Base-by-base conservation (phyloP, 495 filamentous ascomycete species). In the Penicillium bialowiezense region DNA sequence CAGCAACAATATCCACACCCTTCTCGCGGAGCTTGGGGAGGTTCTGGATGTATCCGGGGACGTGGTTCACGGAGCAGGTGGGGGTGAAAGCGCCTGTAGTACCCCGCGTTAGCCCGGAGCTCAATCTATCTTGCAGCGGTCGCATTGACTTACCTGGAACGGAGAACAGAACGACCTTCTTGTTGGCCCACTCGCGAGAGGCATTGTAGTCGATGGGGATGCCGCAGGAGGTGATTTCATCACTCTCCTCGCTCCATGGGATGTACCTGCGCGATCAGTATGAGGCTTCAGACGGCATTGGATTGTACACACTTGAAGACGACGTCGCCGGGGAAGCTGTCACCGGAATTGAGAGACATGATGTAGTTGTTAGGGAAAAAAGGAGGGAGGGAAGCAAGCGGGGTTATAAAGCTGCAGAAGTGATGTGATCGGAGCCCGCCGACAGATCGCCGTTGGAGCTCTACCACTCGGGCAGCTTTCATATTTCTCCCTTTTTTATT, bases 81-180 rank as follows among this genome's bases (percentile, higher is more conserved):
- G 92, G 92, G 19, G 92, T 97, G 81, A 97, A 97, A 37, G 92
- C 92, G 37, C 91, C 82, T 83, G 31, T 12, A 19, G 51, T 9
- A 31, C 18, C 39, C 6, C 21, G 8, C 15, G 48, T 55, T 48
- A 44, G 35, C 28, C n/a, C 14, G 23, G 23, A 26, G 23, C 23
- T 26, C 23, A 8, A 26, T 26, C 4, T 26, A 9, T 34, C 8
- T 12, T 5, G n/a, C 9, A 6, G 31, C 24, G 33, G 14, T 39
- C 18, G 37, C 13, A 26, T 42, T 13, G 18, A 61, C 67, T 38
- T 50, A 82, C 83, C 91, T 32, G 91, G 91, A 28, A 96, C 89
- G 37, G 89, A 80, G 67, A 96, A 87, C 35, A 97, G 73, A 34
- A 96, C 88, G 19, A 91, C 87, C 67, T 93, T 95, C 80, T 95